phyloP scores from a whole-genome alignment of 2,329 filamentous ascomycete species.

The Colletotrichum gloeosporioides region DNA sequence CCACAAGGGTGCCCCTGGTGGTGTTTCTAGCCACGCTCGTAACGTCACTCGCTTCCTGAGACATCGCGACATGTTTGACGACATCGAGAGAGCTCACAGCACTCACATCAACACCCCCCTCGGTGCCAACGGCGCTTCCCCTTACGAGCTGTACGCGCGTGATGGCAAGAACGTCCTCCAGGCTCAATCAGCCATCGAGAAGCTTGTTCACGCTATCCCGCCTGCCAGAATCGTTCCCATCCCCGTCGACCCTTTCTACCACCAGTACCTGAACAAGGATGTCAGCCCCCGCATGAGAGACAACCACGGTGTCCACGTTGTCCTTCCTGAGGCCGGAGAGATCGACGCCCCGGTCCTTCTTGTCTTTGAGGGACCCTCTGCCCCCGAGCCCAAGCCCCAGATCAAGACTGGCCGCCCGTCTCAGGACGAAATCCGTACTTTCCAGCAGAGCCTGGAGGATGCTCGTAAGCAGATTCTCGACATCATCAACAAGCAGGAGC shows the following conservation, averaged over 20 bases:
- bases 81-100: constrained; percentile 80
- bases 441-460: constrained; percentile 60
- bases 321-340: constrained; percentile 71
- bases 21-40: constrained; percentile 79
- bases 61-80: constrained; percentile 80
- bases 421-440: constrained; percentile 54
- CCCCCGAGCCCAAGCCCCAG: constrained; percentile 20
- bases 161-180: constrained; percentile 84
- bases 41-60: constrained; percentile 89
- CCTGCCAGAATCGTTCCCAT: constrained; percentile 73
- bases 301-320: constrained; percentile 74
- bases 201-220: constrained; percentile 75
- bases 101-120: constrained; percentile 87
- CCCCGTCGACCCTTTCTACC: constrained; percentile 79
- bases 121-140: constrained; percentile 70
- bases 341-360: constrained; percentile 68
- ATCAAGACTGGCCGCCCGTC: constrained; percentile 23
- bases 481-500: constrained; percentile 64
- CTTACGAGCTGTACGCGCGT: constrained; percentile 88
- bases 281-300: constrained; percentile 68
- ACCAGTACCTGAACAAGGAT: constrained; percentile 72
- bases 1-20: constrained; percentile 75
- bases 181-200: constrained; percentile 76
- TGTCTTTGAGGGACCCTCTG: constrained; percentile 72
- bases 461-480: constrained; percentile 63